Conservation (phyloP, 2,329 filamentous ascomycete species). For the Aspergillus tubingensis region DNA sequence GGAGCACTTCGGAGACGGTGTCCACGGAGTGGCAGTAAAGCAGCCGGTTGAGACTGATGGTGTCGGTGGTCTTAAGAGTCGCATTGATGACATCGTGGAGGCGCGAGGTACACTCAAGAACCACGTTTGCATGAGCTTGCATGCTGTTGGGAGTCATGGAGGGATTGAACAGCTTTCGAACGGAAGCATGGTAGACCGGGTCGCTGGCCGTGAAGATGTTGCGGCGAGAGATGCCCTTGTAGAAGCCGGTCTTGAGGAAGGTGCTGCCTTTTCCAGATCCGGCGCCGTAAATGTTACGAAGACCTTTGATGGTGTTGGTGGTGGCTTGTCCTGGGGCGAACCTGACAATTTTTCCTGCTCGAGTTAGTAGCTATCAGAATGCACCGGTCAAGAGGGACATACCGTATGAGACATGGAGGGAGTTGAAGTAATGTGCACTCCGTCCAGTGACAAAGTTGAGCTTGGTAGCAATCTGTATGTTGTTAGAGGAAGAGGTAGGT, state of each 20-base stretch:
- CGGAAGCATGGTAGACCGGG: constrained; percentile 24
- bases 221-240: constrained; percentile 26
- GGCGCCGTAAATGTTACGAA: constrained; percentile 27
- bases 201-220: constrained; percentile 30
- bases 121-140: constrained; percentile 24
- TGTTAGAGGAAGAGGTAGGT: neutral
- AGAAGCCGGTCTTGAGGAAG: constrained; percentile 28
- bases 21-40: constrained; percentile 30
- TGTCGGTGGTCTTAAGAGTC: constrained; percentile 9
- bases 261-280: constrained; percentile 21
- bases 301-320: constrained; percentile 27
- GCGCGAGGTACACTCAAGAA: constrained; percentile 23
- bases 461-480: constrained; percentile 23
- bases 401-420: constrained; percentile 25
- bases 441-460: constrained; percentile 21
- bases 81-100: constrained; percentile 21
- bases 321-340: constrained; percentile 29
- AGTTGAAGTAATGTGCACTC: constrained; percentile 24
- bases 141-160: constrained; percentile 26
- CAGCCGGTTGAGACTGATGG: constrained; percentile 23
- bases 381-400: neutral
- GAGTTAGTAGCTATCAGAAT: neutral
- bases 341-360: constrained; percentile 22
- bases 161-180: constrained; percentile 28
- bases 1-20: constrained; percentile 28